Base-by-base conservation (phyloP, 495 filamentous ascomycete species). In the Annulohypoxylon bovei region DNA sequence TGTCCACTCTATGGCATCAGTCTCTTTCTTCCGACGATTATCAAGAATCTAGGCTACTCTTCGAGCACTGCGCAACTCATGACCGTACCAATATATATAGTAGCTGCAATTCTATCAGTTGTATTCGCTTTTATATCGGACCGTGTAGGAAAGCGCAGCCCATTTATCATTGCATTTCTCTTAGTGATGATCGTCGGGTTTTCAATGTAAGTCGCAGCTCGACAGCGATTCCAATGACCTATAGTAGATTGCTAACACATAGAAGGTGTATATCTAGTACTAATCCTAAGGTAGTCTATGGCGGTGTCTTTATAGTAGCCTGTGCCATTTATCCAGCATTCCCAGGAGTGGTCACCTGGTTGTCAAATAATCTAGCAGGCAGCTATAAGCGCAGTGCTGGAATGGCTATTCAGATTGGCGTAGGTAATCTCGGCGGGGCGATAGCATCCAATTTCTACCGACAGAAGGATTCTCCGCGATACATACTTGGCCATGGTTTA, bases 371-470 rank as follows among this genome's bases (percentile, higher is more conserved):
- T 71, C 81, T 94, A 12, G 85, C 88, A 0, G 91, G 91, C 0
- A 86, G 84, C 61, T 90, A 90, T 47, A 94, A 94, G 76, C 83
- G 91, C 1, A 85, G 87, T 6, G 88, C 87, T 3, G 92, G 88
- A 0, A 92, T 93, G 86, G 92, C 90, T 0, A 79, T 93, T 3
- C 89, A 92, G 33, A 93, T 95, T 62, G 90, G 91, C 0, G 70
- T 90, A 27, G 92, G 92, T 0, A 93, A 92, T 64, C 78, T 94
- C 3, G 90, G 87, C 18, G 92, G 92, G 30, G 82, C 90, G 1
- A 92, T 93, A 87, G 86, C 91, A 0, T 88, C 88, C 1, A 93
- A 94, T 70, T 93, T 94, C 76, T 94, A 94, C 71, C 87, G 91
- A 14, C 67, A 80, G 4, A 80, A 81, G 23, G 91, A 94, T 67